Evolutionary conservation across 805 yeast genomes (phyloP).

Genomic region (Grigorovia humatica): DNA sequence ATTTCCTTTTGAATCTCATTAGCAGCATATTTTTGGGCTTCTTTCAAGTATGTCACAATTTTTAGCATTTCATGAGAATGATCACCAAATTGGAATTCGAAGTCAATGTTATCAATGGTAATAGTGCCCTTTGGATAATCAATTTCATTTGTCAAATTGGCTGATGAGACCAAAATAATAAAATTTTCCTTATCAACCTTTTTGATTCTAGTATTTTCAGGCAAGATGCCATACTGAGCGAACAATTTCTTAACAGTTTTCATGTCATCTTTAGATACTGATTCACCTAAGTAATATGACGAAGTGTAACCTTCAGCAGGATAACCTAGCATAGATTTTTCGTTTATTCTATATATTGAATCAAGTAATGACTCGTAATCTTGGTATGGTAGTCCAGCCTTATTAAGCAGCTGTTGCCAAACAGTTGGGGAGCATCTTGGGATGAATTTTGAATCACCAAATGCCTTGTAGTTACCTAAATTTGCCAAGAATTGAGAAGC

Average conservation of each 20-base stretch:
- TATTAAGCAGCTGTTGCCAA: conserved; percentile 31
- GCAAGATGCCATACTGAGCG: conserved; percentile 35
- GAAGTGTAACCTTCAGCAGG: conserved; percentile 68
- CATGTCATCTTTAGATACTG: conserved; percentile 45
- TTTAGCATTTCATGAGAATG: conserved; percentile 53
- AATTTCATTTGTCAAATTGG: conserved; percentile 38
- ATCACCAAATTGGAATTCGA: conserved; percentile 59
- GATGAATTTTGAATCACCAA: conserved; percentile 80
- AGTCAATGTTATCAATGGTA: conserved; percentile 32
- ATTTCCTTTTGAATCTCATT: conserved; percentile 61
- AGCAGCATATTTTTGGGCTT: conserved; percentile 56
- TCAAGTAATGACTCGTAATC: conserved; percentile 30
- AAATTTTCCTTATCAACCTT: conserved; percentile 41
- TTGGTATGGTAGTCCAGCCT: conserved; percentile 9
- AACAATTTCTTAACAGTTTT: conserved; percentile 44
- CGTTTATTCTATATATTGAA: conserved; percentile 42
- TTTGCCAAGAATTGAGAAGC: conserved; percentile 67
- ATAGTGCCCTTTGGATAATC: conserved; percentile 40
- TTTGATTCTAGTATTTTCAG: conserved; percentile 62
- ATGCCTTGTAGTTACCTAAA: conserved; percentile 73
- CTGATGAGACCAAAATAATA: conserved; percentile 60
- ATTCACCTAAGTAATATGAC: conserved; percentile 53
- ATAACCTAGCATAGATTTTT: conserved; percentile 58
- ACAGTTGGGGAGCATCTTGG: conserved; percentile 46
- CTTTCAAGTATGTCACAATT: conserved; percentile 44